Evolutionary conservation across 345 rosid species (phyloP).

Genomic region (Lumnitzera littorea): DNA sequence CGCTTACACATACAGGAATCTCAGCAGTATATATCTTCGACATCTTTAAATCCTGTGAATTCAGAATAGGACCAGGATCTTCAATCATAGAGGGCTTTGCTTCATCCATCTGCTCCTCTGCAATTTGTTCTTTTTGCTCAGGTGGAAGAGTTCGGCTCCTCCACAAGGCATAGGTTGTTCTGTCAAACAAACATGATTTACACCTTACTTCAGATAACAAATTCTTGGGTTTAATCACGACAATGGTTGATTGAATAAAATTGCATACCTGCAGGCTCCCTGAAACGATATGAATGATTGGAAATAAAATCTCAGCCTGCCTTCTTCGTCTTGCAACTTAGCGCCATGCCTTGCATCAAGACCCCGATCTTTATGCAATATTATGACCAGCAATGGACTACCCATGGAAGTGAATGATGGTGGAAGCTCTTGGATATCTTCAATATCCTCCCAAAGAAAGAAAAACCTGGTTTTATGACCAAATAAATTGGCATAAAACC

Average conservation of each 20-base stretch:
- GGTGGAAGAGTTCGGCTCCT: slow-evolving; percentile 48
- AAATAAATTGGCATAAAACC: slow-evolving; percentile 77
- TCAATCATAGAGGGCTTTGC: slow-evolving; percentile 30
- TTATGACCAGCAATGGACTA: slow-evolving; percentile 60
- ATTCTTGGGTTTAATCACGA: no score
- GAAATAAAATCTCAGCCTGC: slow-evolving; percentile 60
- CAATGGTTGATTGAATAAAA: not conserved
- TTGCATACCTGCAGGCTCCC: slow-evolving; percentile 56
- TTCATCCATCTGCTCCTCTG: slow-evolving; percentile 48
- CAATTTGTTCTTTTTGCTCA: slow-evolving; percentile 50
- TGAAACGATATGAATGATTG: slow-evolving; percentile 79
- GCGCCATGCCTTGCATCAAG: slow-evolving; percentile 77
- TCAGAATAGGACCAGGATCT: slow-evolving; percentile 23
- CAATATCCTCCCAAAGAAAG: slow-evolving; percentile 87
- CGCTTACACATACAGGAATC: slow-evolving; percentile 51
- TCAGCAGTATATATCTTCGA: slow-evolving; percentile 46
- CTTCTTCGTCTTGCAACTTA: slow-evolving; percentile 74
- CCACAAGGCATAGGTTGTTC: slow-evolving; percentile 88
- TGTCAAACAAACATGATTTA: slow-evolving; percentile 19
- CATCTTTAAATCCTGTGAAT: slow-evolving; percentile 39
- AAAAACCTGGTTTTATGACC: slow-evolving; percentile 77
- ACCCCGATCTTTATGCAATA: slow-evolving; percentile 56
- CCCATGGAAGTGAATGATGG: slow-evolving; percentile 68
- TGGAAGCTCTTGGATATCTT: slow-evolving; percentile 63
- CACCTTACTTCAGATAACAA: no score